Percentiles rank a stretch among this genome's conserved stretches.
Conservation (phyloP, 2,329 filamentous ascomycete species). For the Fusarium bactridioides region DNA sequence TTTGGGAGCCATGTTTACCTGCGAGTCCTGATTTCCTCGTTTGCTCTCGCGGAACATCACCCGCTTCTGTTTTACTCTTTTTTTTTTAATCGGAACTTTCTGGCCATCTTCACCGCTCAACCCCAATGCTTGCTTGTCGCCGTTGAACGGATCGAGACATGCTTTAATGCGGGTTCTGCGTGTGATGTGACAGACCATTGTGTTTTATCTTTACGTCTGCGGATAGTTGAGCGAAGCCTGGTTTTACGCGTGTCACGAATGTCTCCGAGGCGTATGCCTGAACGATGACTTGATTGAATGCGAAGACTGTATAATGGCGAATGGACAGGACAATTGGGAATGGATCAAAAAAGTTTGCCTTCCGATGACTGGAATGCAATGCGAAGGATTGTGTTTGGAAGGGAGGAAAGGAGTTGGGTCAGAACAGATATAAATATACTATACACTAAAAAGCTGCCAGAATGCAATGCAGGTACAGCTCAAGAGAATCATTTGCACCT, state of each 20-base stretch:
- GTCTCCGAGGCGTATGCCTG: constrained; percentile 22
- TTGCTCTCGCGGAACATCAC: constrained; percentile 9
- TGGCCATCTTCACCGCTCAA: constrained; percentile 19
- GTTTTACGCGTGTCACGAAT: constrained; percentile 32
- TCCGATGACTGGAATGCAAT: constrained; percentile 29
- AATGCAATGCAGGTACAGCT: constrained; percentile 41
- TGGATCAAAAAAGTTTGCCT: constrained; percentile 33
- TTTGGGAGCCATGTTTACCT: constrained; percentile 31
- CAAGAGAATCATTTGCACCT: constrained; percentile 33
- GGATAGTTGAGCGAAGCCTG: constrained; percentile 22
- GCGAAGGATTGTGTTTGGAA: constrained; percentile 14
- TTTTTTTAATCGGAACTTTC: constrained; percentile 32
- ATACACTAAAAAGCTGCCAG: constrained; percentile 40
- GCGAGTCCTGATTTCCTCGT: constrained; percentile 10
- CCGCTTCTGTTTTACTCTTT: constrained; percentile 21
- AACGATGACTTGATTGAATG: constrained; percentile 31
- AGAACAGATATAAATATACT: constrained; percentile 41
- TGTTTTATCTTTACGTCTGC: neutral
- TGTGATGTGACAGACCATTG: constrained; percentile 16
- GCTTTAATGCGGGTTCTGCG: constrained; percentile 24
- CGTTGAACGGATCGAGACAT: constrained; percentile 39
- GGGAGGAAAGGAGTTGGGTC: constrained; percentile 22
- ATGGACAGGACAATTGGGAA: constrained; percentile 1
- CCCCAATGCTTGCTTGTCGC: constrained; percentile 25
- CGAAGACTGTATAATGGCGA: constrained; percentile 36